phyloP scores from a whole-genome alignment of 768 basidiomycete species.

The Auriculariales sp. region DNA sequence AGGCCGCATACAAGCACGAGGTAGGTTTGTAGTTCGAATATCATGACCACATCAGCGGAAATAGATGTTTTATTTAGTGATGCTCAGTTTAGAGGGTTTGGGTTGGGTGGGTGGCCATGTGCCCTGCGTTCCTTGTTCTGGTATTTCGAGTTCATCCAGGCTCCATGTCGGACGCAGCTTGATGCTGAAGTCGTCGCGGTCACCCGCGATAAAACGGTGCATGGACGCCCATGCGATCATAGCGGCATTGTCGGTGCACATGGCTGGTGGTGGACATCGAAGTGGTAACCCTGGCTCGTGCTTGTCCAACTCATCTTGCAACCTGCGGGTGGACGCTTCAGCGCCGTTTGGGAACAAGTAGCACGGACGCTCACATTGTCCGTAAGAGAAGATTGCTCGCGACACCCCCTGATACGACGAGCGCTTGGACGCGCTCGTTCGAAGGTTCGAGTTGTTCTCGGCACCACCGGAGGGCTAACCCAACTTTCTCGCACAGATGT shows the following conservation, averaged over 20 bases:
- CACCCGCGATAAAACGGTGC: slow-evolving; percentile 52
- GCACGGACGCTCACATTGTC: too few relatives aligned
- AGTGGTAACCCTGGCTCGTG: slow-evolving; percentile 25
- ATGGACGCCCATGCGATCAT: slow-evolving; percentile 95
- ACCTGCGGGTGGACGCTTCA: slow-evolving; percentile 13
- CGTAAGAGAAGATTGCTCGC: slow-evolving; percentile 72
- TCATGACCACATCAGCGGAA: too few relatives aligned
- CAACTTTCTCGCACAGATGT: slow-evolving; percentile 66
- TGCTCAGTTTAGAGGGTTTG: too few relatives aligned
- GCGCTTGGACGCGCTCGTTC: slow-evolving; percentile 31
- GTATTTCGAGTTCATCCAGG: slow-evolving; percentile 36
- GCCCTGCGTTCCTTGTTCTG: background rate
- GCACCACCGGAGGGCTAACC: slow-evolving; percentile 35
- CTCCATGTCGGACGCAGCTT: slow-evolving; percentile 62
- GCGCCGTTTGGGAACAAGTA: background rate
- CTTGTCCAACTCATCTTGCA: slow-evolving; percentile 16
- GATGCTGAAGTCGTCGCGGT: slow-evolving; percentile 47
- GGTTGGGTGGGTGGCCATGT: background rate
- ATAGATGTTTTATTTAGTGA: too few relatives aligned
- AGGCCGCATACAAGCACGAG: too few relatives aligned
- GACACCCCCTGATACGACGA: slow-evolving; percentile 88
- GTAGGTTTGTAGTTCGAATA: too few relatives aligned
- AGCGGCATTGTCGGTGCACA: slow-evolving; percentile 92
- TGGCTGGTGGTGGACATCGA: slow-evolving; percentile 56
- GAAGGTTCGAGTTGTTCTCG: too few relatives aligned